These are phyloP conservation scores for Trametes cingulata DNA, from an alignment of 768 basidiomycete species.

Conservation along the genomic window DNA sequence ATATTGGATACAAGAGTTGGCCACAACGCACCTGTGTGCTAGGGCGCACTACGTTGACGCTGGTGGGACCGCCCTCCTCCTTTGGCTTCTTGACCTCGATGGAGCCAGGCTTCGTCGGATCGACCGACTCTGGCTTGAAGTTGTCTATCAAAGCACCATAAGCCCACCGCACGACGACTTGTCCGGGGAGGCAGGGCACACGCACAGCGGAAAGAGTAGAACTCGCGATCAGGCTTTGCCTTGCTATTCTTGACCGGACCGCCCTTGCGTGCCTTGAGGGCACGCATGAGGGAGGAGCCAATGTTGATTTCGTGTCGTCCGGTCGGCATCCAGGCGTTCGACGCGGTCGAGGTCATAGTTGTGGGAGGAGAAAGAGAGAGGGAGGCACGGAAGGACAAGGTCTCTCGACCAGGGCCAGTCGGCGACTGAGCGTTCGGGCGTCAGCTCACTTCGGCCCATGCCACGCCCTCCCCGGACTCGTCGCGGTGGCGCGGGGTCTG, in stretches of 20 bases:
- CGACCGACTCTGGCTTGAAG: constrained; percentile 74
- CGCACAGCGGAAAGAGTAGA: constrained; percentile 79
- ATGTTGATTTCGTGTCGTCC: constrained; percentile 62
- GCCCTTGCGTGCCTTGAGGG: constrained; percentile 69
- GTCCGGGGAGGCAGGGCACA: neutral
- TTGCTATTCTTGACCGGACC: constrained; percentile 40
- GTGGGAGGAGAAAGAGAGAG: constrained; percentile 14
- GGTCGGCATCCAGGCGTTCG: constrained; percentile 56
- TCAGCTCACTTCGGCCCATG: constrained; percentile 1
- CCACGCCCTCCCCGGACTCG: neutral
- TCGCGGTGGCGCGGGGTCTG: neutral
- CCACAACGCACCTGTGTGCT: constrained; percentile 54
- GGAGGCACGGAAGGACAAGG: neutral
- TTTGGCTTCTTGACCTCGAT: constrained; percentile 59
- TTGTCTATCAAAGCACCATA: constrained; percentile 52
- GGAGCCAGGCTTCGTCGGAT: constrained; percentile 61
- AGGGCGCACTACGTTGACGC: constrained; percentile 63
- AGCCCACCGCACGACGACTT: neutral
- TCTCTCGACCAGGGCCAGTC: neutral
- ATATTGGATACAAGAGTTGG: neutral
- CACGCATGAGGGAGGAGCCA: constrained; percentile 61
- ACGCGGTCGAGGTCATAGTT: constrained; percentile 44
- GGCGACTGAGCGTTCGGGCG: neutral
- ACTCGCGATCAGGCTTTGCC: constrained; percentile 62
- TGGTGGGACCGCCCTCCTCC: constrained; percentile 42